Conservation (phyloP, 768 basidiomycete species). For the Suillus paluster region DNA sequence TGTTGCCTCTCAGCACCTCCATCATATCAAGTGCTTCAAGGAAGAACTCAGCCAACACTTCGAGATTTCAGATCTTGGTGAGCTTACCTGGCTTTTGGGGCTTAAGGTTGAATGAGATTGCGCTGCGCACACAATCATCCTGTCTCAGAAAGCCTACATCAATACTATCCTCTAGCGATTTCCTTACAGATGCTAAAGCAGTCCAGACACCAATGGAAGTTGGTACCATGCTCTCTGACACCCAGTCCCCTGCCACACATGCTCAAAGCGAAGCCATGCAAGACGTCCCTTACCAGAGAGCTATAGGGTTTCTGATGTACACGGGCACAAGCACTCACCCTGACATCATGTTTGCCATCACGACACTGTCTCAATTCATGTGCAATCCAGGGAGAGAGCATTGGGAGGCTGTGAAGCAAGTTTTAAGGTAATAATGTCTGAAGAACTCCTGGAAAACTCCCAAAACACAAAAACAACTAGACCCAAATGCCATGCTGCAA, state of each 20-base stretch:
- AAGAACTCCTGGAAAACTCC: too few relatives aligned
- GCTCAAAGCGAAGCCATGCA: too few relatives aligned
- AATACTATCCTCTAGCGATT: slow-evolving; percentile 24
- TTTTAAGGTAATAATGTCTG: too few relatives aligned
- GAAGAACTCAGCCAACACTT: slow-evolving; percentile 8
- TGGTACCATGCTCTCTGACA: slow-evolving; percentile 7
- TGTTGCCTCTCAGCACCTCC: slow-evolving; percentile 26
- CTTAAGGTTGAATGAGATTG: slow-evolving; percentile 23
- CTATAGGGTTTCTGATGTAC: slow-evolving; percentile 40
- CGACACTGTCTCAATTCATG: neutral
- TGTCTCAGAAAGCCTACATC: slow-evolving; percentile 28
- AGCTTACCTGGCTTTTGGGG: slow-evolving; percentile 24
- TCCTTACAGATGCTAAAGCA: slow-evolving; percentile 25
- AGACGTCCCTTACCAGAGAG: slow-evolving; percentile 26
- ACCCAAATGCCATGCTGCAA: too few relatives aligned
- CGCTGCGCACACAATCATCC: slow-evolving; percentile 8
- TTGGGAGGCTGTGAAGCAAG: slow-evolving; percentile 9
- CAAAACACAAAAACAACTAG: too few relatives aligned
- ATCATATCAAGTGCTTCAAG: slow-evolving; percentile 2
- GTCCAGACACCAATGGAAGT: slow-evolving; percentile 25
- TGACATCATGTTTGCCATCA: slow-evolving; percentile 37
- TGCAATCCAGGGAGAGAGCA: neutral
- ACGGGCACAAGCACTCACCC: slow-evolving; percentile 35
- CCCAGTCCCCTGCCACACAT: slow-evolving; percentile 3
- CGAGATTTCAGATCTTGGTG: slow-evolving; percentile 20